Evolutionary conservation across 2,329 filamentous ascomycete species (phyloP).

Genomic region (Cytospora chrysosperma): DNA sequence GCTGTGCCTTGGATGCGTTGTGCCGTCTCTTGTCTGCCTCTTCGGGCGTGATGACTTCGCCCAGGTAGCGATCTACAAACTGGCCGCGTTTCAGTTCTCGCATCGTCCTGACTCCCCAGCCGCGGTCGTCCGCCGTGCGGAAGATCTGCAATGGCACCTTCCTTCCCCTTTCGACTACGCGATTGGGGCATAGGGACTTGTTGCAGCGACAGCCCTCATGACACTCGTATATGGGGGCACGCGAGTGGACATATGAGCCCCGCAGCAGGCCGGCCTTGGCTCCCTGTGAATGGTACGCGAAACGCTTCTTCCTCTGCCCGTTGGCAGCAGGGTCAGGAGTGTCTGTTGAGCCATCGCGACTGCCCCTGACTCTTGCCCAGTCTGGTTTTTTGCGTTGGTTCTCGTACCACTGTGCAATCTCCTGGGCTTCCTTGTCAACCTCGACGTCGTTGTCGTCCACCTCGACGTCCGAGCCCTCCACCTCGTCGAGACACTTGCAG

Average conservation of each 20-base stretch:
- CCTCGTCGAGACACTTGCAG: constrained; percentile 65
- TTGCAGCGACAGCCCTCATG: constrained; percentile 69
- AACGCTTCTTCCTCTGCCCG: constrained; percentile 39
- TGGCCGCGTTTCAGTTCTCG: constrained; percentile 67
- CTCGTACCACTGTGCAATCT: constrained; percentile 17
- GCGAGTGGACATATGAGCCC: constrained; percentile 50
- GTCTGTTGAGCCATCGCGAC: constrained; percentile 10
- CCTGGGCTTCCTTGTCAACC: constrained; percentile 37
- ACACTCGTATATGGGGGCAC: constrained; percentile 75
- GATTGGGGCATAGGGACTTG: constrained; percentile 61
- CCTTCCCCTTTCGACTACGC: constrained; percentile 73
- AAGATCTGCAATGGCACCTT: constrained; percentile 74
- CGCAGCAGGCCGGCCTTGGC: constrained; percentile 52
- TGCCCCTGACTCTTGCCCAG: constrained; percentile 15
- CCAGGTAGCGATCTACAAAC: constrained; percentile 78
- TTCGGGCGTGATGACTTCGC: constrained; percentile 62
- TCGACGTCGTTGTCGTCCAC: constrained; percentile 48
- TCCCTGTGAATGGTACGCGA: constrained; percentile 64
- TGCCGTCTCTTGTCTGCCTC: constrained; percentile 67
- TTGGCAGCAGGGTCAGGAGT: constrained; percentile 1
- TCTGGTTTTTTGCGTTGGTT: constrained; percentile 20
- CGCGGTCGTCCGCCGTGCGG: constrained; percentile 63
- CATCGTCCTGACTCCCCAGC: constrained; percentile 72
- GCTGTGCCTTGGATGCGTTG: constrained; percentile 51
- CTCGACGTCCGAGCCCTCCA: constrained; percentile 55